phyloP scores from a whole-genome alignment of 306 rosid species.

The Echinosophora koreensis region DNA sequence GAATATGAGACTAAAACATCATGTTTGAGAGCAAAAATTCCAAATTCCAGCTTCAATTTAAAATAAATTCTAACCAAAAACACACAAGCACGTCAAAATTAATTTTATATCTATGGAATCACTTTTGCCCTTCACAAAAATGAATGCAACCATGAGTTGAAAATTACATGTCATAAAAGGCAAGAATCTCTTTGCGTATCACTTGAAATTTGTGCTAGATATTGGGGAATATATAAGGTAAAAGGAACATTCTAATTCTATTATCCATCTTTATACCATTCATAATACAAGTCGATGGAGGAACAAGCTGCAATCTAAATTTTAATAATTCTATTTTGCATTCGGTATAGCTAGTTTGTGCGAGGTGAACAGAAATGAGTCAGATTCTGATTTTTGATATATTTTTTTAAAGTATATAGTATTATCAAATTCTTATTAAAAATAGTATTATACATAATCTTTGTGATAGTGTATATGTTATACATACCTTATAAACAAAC shows the following conservation, averaged over 20 bases:
- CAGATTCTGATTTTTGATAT: not conserved
- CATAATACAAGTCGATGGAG: not conserved
- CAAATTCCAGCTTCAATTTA: no score
- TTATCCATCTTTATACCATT: conserved; percentile 3
- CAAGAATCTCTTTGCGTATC: conserved; percentile 24
- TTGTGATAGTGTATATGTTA: no score
- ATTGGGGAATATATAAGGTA: conserved; percentile 27
- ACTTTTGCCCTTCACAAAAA: no score
- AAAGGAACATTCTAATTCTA: not conserved
- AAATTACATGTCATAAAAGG: not conserved
- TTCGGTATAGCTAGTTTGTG: not conserved
- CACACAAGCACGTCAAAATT: no score
- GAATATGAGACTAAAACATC: no score
- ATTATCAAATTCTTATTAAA: no score
- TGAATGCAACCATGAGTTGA: not conserved
- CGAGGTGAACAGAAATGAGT: not conserved
- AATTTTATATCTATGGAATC: no score
- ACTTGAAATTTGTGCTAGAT: conserved; percentile 21
- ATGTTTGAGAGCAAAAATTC: no score
- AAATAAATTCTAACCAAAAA: no score
- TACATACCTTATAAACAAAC: not conserved
- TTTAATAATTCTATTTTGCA: not conserved
- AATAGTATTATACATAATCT: no score
- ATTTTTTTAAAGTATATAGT: not conserved
- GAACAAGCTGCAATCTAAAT: conserved; percentile 28